Evolutionary conservation across 495 filamentous ascomycete species (phyloP).

Genomic region (Neurospora tetrasperma): DNA sequence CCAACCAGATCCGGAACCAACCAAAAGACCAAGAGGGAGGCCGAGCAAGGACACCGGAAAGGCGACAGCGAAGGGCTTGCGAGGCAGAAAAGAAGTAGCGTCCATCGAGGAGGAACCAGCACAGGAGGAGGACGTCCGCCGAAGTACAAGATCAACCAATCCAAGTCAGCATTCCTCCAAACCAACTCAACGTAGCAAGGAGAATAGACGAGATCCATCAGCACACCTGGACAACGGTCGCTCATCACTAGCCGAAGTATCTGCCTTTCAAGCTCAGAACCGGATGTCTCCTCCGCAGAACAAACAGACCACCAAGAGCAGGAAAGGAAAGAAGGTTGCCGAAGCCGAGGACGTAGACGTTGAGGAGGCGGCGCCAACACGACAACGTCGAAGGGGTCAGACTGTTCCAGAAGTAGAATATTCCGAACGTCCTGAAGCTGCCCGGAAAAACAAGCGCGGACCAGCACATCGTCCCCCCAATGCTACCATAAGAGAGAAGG

Average conservation of each 20-base stretch:
- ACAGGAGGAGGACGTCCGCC: constrained; percentile 1
- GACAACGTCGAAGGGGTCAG: not conserved
- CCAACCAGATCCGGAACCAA: not conserved
- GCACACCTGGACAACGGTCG: constrained; percentile 11
- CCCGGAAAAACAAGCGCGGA: not conserved
- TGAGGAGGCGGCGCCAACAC: not conserved
- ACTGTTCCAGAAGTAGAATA: not conserved
- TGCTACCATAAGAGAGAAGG: not conserved
- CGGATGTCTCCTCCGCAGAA: not conserved
- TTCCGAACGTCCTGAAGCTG: not conserved
- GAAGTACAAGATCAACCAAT: constrained; percentile 3
- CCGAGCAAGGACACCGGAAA: not conserved
- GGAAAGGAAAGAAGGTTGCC: constrained; percentile 8
- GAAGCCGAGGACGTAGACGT: not conserved
- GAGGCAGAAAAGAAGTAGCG: not conserved
- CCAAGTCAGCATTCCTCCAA: not conserved
- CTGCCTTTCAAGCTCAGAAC: constrained; percentile 18
- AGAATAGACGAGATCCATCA: not conserved
- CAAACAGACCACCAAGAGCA: not conserved
- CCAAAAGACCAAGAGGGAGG: not conserved
- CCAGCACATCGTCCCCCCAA: not conserved
- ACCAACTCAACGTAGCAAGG: not conserved
- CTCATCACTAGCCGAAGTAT: constrained; percentile 14
- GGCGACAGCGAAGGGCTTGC: not conserved
- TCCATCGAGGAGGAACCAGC: not conserved